Conservation (phyloP, 805 yeast species). For the Candida saitoana region DNA sequence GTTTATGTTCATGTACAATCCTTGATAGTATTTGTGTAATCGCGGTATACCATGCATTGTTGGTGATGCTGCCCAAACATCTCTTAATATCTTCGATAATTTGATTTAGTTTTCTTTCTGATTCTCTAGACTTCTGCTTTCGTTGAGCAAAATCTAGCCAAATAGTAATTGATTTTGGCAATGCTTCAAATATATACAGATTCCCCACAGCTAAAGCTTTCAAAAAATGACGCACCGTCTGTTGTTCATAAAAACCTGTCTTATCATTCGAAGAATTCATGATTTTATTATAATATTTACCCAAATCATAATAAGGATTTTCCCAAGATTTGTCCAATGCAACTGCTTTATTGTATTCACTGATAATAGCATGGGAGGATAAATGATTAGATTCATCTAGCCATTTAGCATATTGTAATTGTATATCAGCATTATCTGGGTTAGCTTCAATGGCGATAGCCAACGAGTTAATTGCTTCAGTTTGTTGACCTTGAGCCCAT, state of each 20-base stretch:
- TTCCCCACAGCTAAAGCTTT: slow-evolving; percentile 60
- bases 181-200: slow-evolving; percentile 69
- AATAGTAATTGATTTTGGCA: slow-evolving; percentile 84
- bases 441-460: slow-evolving; percentile 6
- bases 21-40: slow-evolving; percentile 84
- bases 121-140: slow-evolving; percentile 20
- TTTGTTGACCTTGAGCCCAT: slow-evolving; percentile 87
- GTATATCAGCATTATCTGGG: slow-evolving; percentile 40
- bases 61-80: slow-evolving; percentile 45
- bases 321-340: slow-evolving; percentile 60
- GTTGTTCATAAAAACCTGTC: slow-evolving; percentile 51
- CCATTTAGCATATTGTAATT: slow-evolving; percentile 83
- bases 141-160: slow-evolving; percentile 77
- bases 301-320: slow-evolving; percentile 75
- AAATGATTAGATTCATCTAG: slow-evolving; percentile 80
- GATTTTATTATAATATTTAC: slow-evolving; percentile 72
- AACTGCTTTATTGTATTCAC: slow-evolving; percentile 61
- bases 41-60: slow-evolving; percentile 70
- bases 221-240: slow-evolving; percentile 53
- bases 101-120: slow-evolving; percentile 35
- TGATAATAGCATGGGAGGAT: slow-evolving; percentile 66
- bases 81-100: slow-evolving; percentile 48
- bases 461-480: slow-evolving; percentile 72
- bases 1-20: slow-evolving; percentile 56
- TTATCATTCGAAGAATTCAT: slow-evolving; percentile 57